Percentiles rank a stretch among this genome's conserved stretches.
Conservation (phyloP, 2,329 filamentous ascomycete species). For the Aquanectria penicillioides region DNA sequence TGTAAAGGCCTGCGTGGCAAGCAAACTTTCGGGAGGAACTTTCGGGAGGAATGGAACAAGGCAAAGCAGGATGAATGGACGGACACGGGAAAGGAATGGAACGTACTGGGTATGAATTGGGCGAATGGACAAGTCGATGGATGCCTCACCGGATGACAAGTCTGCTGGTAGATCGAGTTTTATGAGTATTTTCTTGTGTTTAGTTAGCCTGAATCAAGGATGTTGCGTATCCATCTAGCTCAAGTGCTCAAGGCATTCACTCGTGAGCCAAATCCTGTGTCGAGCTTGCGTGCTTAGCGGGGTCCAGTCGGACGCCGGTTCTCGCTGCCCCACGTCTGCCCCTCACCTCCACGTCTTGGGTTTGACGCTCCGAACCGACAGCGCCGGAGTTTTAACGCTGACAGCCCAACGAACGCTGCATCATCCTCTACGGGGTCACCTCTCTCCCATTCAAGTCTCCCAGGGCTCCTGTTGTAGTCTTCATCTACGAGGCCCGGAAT, state of each 20-base stretch:
- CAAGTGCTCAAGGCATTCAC: constrained; percentile 21
- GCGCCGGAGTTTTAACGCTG: constrained; percentile 13
- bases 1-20: constrained; percentile 31
- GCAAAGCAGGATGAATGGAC: constrained; percentile 23
- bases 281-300: constrained; percentile 39
- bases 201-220: constrained; percentile 22
- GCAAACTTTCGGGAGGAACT: constrained; percentile 29
- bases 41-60: constrained; percentile 3
- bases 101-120: constrained; percentile 32
- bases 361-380: constrained; percentile 4
- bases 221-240: constrained; percentile 14
- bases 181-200: constrained; percentile 9
- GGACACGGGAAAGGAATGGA: constrained; percentile 17
- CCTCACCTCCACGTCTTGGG: constrained; percentile 32
- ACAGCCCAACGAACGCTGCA: constrained; percentile 9
- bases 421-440: neutral
- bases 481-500: neutral
- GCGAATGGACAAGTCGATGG: constrained; percentile 19
- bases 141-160: constrained; percentile 11
- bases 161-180: constrained; percentile 14
- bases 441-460: neutral
- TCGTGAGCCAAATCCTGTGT: constrained; percentile 31
- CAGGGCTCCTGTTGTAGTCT: too few relatives aligned
- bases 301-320: constrained; percentile 20
- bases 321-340: constrained; percentile 37